These are phyloP conservation scores for Candida loeiensis DNA, from an alignment of 805 yeast species.

Conservation along the genomic window DNA sequence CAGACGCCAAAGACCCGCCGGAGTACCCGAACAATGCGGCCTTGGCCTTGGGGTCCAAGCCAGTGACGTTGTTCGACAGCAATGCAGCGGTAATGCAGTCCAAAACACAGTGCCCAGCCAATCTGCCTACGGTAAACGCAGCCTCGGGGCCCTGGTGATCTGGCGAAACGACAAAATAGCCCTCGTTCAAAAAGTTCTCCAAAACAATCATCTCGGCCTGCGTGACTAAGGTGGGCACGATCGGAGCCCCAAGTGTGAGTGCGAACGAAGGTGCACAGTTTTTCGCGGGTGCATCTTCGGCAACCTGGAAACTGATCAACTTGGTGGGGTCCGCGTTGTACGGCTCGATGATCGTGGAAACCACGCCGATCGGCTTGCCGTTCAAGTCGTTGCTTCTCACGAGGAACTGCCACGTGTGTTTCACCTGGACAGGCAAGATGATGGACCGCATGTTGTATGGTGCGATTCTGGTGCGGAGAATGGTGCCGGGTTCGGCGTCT, in stretches of 20 bases:
- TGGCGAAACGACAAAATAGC: constrained; percentile 19
- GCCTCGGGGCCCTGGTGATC: constrained; percentile 21
- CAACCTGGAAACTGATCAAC: constrained; percentile 26
- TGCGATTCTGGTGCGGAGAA: constrained; percentile 12
- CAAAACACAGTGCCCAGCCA: constrained; percentile 19
- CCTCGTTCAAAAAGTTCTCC: constrained; percentile 15
- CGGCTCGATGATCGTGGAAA: constrained; percentile 29
- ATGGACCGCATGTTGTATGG: constrained; percentile 13
- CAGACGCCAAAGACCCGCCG: constrained; percentile 23
- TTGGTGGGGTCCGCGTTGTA: constrained; percentile 24
- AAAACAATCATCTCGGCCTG: constrained; percentile 16
- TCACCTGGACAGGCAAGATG: constrained; percentile 11
- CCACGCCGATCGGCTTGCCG: constrained; percentile 25
- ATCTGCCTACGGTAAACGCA: constrained; percentile 18
- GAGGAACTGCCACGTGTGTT: constrained; percentile 14
- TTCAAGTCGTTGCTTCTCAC: constrained; percentile 18
- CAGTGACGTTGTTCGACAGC: constrained; percentile 17
- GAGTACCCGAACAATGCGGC: constrained; percentile 22
- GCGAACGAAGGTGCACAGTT: constrained; percentile 29
- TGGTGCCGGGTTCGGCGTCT: constrained; percentile 12
- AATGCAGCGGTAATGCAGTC: constrained; percentile 19
- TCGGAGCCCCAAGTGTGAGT: constrained; percentile 14
- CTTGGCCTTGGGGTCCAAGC: constrained; percentile 15
- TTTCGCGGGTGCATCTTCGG: constrained; percentile 25
- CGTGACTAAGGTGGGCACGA: not conserved